Conservation (phyloP, 805 yeast species). For the Ogataea nitratoaversa region DNA sequence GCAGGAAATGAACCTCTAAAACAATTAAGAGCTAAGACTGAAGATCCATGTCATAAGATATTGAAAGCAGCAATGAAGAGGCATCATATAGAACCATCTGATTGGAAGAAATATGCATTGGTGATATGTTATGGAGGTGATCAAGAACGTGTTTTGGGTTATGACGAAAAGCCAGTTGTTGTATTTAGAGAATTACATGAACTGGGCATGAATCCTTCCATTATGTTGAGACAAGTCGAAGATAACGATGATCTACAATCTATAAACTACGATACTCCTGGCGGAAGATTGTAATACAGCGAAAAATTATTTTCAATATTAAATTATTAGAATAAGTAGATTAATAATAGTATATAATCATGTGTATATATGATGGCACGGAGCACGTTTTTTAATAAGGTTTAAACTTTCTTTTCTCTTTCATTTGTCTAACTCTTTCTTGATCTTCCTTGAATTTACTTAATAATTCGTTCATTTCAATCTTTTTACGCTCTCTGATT, state of each 20-base stretch:
- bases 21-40: slow-evolving; percentile 79
- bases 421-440: slow-evolving; percentile 73
- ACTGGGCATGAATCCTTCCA: slow-evolving; percentile 82
- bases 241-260: slow-evolving; percentile 34
- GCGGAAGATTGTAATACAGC: slow-evolving; percentile 33
- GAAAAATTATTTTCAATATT: too few relatives aligned
- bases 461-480: slow-evolving; percentile 84
- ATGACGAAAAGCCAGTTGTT: slow-evolving; percentile 84
- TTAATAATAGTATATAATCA: too few relatives aligned
- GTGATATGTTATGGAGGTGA: slow-evolving; percentile 92
- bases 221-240: slow-evolving; percentile 85
- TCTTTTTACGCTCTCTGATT: slow-evolving; percentile 87
- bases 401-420: slow-evolving; percentile 74
- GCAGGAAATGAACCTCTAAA: slow-evolving; percentile 60
- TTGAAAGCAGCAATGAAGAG: slow-evolving; percentile 85
- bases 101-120: slow-evolving; percentile 84
- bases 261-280: slow-evolving; percentile 33
- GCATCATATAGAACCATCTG: slow-evolving; percentile 71
- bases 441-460: slow-evolving; percentile 87
- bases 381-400: slow-evolving; percentile 53
- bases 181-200: slow-evolving; percentile 83
- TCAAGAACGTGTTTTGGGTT: slow-evolving; percentile 75
- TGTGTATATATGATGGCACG: neutral
- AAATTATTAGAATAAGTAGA: too few relatives aligned
- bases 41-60: slow-evolving; percentile 86